These are phyloP conservation scores for Chytridiales sp. DNA, from an alignment of 371 early-diverging fungal genomes.

Conservation along the genomic window DNA sequence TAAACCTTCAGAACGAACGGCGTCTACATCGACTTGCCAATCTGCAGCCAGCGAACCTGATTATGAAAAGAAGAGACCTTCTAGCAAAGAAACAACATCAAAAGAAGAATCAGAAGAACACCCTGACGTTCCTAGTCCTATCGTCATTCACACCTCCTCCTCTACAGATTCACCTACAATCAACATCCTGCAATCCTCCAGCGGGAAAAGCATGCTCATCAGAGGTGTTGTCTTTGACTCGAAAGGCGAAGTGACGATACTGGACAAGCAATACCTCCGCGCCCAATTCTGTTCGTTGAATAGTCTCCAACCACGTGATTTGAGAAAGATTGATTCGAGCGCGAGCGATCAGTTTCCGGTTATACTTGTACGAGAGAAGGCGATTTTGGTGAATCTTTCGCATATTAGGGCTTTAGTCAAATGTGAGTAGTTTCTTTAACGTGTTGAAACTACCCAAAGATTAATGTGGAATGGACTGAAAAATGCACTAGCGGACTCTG, in stretches of 20 bases:
- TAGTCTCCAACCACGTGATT: slow-evolving; percentile 36
- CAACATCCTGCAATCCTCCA: too few species aligned
- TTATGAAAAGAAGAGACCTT: too few species aligned
- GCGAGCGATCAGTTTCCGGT: slow-evolving; percentile 78
- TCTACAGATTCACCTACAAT: too few species aligned
- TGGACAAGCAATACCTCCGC: slow-evolving; percentile 24
- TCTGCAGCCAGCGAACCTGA: too few species aligned
- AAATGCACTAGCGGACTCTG: slow-evolving; percentile 58
- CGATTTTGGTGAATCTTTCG: slow-evolving; percentile 77
- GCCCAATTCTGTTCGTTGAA: slow-evolving; percentile 26
- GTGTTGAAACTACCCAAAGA: neutral
- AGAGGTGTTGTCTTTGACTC: slow-evolving; percentile 30
- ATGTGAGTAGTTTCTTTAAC: slow-evolving; percentile 12
- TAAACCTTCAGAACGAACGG: too few species aligned
- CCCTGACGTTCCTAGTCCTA: too few species aligned
- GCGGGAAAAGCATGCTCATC: too few species aligned
- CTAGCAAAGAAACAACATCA: too few species aligned
- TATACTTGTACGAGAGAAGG: slow-evolving; percentile 81
- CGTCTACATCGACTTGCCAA: too few species aligned
- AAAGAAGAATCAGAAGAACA: too few species aligned
- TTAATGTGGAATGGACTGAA: neutral
- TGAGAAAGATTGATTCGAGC: slow-evolving; percentile 65
- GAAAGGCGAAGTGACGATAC: slow-evolving; percentile 16
- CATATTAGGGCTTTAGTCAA: slow-evolving; percentile 80
- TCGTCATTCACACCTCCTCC: too few species aligned